These are phyloP conservation scores for Magnolia sinica DNA, from an alignment of 164 flowering plant species.

Conservation along the genomic window DNA sequence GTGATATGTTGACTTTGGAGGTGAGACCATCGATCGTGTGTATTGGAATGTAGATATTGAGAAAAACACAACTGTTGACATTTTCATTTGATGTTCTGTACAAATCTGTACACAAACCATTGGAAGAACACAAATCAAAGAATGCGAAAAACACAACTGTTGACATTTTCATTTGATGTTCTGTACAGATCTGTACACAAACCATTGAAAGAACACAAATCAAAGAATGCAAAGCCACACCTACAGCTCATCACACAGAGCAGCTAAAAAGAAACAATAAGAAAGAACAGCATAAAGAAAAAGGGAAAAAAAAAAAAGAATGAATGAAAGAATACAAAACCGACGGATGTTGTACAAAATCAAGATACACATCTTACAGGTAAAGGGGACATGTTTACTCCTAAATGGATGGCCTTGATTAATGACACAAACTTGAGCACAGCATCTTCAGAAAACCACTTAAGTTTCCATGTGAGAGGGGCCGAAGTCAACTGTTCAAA, in stretches of 20 bases:
- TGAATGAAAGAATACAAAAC: conserved; percentile 20
- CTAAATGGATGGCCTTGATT: conserved; percentile 56
- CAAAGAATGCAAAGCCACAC: conserved; percentile 26
- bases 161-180: not conserved
- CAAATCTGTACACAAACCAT: conserved; percentile 9
- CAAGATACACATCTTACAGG: conserved; percentile 33
- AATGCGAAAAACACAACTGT: conserved; percentile 19
- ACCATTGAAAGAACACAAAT: conserved; percentile 22
- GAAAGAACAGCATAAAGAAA: conserved; percentile 15
- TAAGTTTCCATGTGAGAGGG: conserved; percentile 49
- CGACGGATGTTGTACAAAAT: not conserved
- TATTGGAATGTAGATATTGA: not conserved
- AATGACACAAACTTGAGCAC: conserved; percentile 52
- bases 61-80: not conserved
- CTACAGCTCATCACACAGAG: conserved; percentile 17
- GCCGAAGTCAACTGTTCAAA: conserved; percentile 10
- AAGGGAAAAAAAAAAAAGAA: conserved; percentile 47
- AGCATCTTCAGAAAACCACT: conserved; percentile 62
- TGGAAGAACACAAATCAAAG: conserved; percentile 31
- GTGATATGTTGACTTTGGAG: too few species aligned
- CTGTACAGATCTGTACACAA: conserved; percentile 15
- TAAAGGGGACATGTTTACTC: conserved; percentile 32
- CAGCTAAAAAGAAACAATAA: conserved; percentile 10
- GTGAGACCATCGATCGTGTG: too few species aligned
- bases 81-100: conserved; percentile 7